Evolutionary conservation across 805 yeast genomes (phyloP).

Genomic region (Cyberlindnera galapagoensis): DNA sequence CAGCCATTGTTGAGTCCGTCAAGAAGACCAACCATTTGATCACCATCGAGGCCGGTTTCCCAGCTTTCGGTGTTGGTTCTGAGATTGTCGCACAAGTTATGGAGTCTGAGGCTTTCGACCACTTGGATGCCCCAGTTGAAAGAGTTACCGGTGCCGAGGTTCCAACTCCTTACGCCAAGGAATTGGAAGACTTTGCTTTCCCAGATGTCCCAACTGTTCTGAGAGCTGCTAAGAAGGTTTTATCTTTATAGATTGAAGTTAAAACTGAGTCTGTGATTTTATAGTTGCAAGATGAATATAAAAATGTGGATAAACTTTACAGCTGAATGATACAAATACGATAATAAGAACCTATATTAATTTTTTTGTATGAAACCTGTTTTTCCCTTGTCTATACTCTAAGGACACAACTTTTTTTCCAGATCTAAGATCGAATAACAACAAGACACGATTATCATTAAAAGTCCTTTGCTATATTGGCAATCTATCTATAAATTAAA

Average conservation of each 20-base stretch:
- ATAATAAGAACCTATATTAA: no score
- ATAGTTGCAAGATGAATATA: no score
- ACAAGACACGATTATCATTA: no score
- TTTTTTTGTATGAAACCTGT: no score
- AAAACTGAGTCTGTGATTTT: no score
- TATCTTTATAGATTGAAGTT: constrained; percentile 62
- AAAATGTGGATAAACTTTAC: no score
- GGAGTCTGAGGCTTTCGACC: constrained; percentile 98
- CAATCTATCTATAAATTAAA: no score
- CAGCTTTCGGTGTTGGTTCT: constrained; percentile 97
- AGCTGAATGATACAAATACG: no score
- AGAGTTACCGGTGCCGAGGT: constrained; percentile 99
- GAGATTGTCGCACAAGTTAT: constrained; percentile 96
- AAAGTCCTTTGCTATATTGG: no score
- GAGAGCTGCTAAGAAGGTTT: constrained; percentile 78
- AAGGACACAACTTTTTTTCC: no score
- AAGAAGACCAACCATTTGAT: constrained; percentile 96
- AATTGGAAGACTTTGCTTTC: constrained; percentile 97
- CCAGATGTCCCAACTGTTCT: constrained; percentile 90
- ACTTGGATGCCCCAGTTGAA: constrained; percentile 96
- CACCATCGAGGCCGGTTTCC: constrained; percentile 97
- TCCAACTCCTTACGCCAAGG: constrained; percentile 97
- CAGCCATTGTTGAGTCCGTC: constrained; percentile 76
- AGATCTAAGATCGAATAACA: no score
- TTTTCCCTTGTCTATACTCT: no score